Evolutionary conservation across 2,329 filamentous ascomycete species (phyloP).

Genomic region (Xylaria sp.): DNA sequence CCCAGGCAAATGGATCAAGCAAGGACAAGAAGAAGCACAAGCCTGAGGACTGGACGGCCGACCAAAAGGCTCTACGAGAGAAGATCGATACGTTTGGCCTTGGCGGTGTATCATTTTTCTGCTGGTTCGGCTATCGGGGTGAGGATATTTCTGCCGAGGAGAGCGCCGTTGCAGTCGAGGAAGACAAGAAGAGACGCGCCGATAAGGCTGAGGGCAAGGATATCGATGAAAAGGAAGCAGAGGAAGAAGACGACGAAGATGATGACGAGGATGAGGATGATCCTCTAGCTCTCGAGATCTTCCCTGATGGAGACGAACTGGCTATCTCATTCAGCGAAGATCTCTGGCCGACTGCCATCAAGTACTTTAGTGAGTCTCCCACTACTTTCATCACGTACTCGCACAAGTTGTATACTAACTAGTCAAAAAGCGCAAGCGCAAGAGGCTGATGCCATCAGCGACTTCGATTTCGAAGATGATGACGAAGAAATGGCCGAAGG

Average conservation of each 20-base stretch:
- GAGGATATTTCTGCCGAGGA: slow-evolving; percentile 77
- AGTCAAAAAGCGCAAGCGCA: slow-evolving; percentile 70
- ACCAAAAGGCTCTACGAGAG: slow-evolving; percentile 64
- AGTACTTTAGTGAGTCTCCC: slow-evolving; percentile 82
- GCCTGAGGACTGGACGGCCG: slow-evolving; percentile 64
- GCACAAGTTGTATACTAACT: slow-evolving; percentile 49
- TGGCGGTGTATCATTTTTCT: slow-evolving; percentile 82
- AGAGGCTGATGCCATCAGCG: slow-evolving; percentile 73
- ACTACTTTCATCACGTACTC: neutral
- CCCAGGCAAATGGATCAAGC: slow-evolving; percentile 50
- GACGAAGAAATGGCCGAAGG: slow-evolving; percentile 51
- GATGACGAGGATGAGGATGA: slow-evolving; percentile 67
- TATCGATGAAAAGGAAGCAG: slow-evolving; percentile 18
- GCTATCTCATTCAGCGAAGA: slow-evolving; percentile 86
- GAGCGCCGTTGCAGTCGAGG: slow-evolving; percentile 68
- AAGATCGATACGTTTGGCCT: slow-evolving; percentile 70
- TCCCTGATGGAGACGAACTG: slow-evolving; percentile 85
- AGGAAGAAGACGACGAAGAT: slow-evolving; percentile 60
- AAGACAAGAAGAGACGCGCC: slow-evolving; percentile 67
- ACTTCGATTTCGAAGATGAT: slow-evolving; percentile 73
- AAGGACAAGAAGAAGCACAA: slow-evolving; percentile 60
- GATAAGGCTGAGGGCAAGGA: slow-evolving; percentile 60
- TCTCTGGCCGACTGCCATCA: slow-evolving; percentile 86
- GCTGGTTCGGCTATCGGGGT: slow-evolving; percentile 85
- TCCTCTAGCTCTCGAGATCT: slow-evolving; percentile 80